Percentiles rank a stretch among this genome's conserved stretches.
Conservation (phyloP, 2,329 filamentous ascomycete species). For the Endoconidiophora polonica region DNA sequence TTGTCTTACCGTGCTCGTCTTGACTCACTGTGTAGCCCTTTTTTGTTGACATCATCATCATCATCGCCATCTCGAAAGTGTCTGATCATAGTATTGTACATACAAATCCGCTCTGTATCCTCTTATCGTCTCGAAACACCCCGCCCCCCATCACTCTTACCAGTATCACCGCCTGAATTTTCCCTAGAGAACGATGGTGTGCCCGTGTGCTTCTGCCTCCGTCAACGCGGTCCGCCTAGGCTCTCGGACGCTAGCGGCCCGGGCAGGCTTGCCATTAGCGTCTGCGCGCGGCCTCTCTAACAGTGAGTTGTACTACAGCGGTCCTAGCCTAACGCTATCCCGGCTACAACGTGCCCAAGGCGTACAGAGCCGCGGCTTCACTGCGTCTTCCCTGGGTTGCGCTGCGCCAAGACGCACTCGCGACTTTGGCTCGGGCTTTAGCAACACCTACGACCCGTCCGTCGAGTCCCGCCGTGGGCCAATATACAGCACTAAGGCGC, state of each 20-base stretch:
- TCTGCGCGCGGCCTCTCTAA: too few relatives aligned
- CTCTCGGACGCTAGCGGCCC: too few relatives aligned
- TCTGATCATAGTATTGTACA: not conserved
- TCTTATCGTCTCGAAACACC: too few relatives aligned
- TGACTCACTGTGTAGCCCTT: not conserved
- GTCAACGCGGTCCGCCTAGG: not conserved
- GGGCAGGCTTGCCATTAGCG: too few relatives aligned
- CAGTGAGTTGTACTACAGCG: too few relatives aligned
- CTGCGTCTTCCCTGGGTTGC: conserved; percentile 15
- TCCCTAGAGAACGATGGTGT: conserved; percentile 3
- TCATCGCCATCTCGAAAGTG: not conserved
- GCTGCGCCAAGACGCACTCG: conserved; percentile 24
- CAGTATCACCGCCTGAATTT: too few relatives aligned
- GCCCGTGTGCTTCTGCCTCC: conserved; percentile 1
- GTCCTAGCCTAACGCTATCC: conserved; percentile 3
- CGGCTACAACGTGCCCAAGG: conserved; percentile 1
- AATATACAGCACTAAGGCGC: conserved; percentile 38
- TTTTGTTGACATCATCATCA: not conserved
- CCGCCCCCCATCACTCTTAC: too few relatives aligned
- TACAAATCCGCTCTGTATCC: too few relatives aligned
- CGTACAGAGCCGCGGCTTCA: conserved; percentile 15
- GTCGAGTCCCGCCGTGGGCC: conserved; percentile 37
- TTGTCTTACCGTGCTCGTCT: not conserved
- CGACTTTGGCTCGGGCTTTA: conserved; percentile 41
- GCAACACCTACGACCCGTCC: conserved; percentile 40